Evolutionary conservation across 768 basidiomycete species (phyloP).

Genomic region (Tricholoma furcatifolium): DNA sequence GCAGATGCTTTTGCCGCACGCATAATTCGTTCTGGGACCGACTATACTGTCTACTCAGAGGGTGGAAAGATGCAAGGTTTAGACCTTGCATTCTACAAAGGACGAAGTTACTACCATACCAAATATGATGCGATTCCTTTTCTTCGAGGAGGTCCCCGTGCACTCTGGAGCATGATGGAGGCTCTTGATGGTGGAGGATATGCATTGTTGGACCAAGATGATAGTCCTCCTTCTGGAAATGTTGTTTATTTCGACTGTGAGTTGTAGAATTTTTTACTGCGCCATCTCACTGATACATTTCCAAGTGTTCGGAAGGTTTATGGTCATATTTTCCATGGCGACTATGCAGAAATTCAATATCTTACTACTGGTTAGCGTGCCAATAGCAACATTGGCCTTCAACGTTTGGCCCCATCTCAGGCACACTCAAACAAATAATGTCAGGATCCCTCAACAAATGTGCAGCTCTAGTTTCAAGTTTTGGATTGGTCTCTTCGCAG

Average conservation of each 20-base stretch:
- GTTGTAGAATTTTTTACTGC: slow-evolving; percentile 19
- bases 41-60: slow-evolving; percentile 63
- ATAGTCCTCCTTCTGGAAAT: slow-evolving; percentile 24
- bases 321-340: slow-evolving; percentile 55
- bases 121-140: slow-evolving; percentile 66
- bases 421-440: slow-evolving; percentile 7
- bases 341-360: slow-evolving; percentile 56
- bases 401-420: slow-evolving; percentile 22
- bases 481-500: slow-evolving; percentile 55
- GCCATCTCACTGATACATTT: slow-evolving; percentile 2
- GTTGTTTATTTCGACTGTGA: slow-evolving; percentile 75
- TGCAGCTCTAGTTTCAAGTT: slow-evolving; percentile 36
- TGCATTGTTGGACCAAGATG: slow-evolving; percentile 48
- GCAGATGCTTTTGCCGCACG: slow-evolving; percentile 69
- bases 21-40: slow-evolving; percentile 67
- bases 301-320: slow-evolving; percentile 55
- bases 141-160: slow-evolving; percentile 43
- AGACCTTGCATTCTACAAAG: slow-evolving; percentile 78
- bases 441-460: slow-evolving; percentile 1
- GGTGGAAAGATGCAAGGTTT: slow-evolving; percentile 53
- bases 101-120: slow-evolving; percentile 76
- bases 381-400: slow-evolving; percentile 48
- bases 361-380: slow-evolving; percentile 60
- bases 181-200: slow-evolving; percentile 52
- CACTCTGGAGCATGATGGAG: slow-evolving; percentile 84